Evolutionary conservation across 2,329 filamentous ascomycete species (phyloP), one percentile per base, ranked within the genome.

Genomic region (Exophiala calicioides): DNA sequence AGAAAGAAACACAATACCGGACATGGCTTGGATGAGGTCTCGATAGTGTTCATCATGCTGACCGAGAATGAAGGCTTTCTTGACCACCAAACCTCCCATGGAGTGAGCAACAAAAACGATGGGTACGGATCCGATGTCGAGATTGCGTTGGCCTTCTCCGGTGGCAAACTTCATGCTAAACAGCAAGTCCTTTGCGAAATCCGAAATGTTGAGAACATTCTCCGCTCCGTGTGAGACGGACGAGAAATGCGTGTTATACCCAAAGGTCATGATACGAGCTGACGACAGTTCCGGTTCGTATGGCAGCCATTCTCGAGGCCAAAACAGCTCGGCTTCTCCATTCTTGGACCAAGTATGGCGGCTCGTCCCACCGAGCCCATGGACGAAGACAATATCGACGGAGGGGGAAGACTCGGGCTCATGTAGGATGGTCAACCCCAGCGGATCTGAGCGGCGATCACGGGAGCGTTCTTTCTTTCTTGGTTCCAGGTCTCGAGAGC

Each of bases 291-390:
- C 52, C 1, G 54, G 52, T 15, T 65, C 62, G 3, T 44, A 31
- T n/a, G 65, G 65, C 0, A 72, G 62, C 65, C 67, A 74, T 21
- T 58, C 44, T 3, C 19, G 30, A 9, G 71, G 70, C 71, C 70
- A 73, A 48, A 67, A 73, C 5, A 37, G 24, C 16, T 30, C 26
- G 9, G 12, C 10, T 8, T 49, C 39, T 15, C 27, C 12, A 9
- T 49, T 18, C n/a, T 29, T 60, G 7, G 61, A 60, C 71, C 72
- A 74, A 49, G 71, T 72, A 44, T 66, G 65, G 2, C 60, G 55
- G 3, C 67, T 67, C 15, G 61, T 58, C 4, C 69, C 68, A 3
- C 65, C 65, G 3, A 71, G 59, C 3, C 68, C 68, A 52, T 72
- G 68, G 5, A 72, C 59, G 34, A 70, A 70, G 27, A 47, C 27